These are phyloP conservation scores for Gentiana dahurica DNA, from an alignment of 257 asterid species.

Conservation along the genomic window DNA sequence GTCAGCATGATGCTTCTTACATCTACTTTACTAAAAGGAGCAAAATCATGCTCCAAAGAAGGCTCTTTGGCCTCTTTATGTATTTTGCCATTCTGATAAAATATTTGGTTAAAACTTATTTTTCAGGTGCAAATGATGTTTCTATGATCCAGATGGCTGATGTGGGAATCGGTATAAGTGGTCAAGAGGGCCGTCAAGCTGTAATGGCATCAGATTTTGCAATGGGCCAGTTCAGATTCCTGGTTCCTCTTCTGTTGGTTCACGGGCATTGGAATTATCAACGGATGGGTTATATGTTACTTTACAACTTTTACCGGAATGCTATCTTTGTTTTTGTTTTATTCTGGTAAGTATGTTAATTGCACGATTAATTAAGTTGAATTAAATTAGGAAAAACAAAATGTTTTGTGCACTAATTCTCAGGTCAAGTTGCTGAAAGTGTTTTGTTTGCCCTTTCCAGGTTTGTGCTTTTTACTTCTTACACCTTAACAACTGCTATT, in stretches of 20 bases:
- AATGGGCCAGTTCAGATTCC: slow-evolving; percentile 94
- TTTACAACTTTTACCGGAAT: slow-evolving; percentile 89
- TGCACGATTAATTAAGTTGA: no score
- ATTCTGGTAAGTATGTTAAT: slow-evolving; percentile 99
- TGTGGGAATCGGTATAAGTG: slow-evolving; percentile 97
- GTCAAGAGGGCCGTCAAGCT: slow-evolving; percentile 99
- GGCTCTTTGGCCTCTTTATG: no score
- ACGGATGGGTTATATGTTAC: slow-evolving; percentile 88
- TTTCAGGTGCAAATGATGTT: slow-evolving; percentile 96
- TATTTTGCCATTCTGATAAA: neutral
- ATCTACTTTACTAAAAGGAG: no score
- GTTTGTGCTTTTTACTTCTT: slow-evolving; percentile 72
- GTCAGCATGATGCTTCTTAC: slow-evolving; percentile 33
- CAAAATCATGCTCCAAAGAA: no score
- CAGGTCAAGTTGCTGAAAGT: no score
- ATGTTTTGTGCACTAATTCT: no score
- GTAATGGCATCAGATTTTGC: slow-evolving; percentile 99
- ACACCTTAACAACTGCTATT: slow-evolving; percentile 81
- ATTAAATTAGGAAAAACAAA: no score
- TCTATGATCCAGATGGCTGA: slow-evolving; percentile 99
- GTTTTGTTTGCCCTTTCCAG: slow-evolving; percentile 27
- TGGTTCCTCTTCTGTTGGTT: slow-evolving; percentile 79
- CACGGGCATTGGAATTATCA: slow-evolving; percentile 99
- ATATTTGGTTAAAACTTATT: neutral
- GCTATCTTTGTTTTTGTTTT: slow-evolving; percentile 71